These are phyloP conservation scores for Mentha longifolia DNA, from an alignment of 257 asterid genomes.

Conservation along the genomic window DNA sequence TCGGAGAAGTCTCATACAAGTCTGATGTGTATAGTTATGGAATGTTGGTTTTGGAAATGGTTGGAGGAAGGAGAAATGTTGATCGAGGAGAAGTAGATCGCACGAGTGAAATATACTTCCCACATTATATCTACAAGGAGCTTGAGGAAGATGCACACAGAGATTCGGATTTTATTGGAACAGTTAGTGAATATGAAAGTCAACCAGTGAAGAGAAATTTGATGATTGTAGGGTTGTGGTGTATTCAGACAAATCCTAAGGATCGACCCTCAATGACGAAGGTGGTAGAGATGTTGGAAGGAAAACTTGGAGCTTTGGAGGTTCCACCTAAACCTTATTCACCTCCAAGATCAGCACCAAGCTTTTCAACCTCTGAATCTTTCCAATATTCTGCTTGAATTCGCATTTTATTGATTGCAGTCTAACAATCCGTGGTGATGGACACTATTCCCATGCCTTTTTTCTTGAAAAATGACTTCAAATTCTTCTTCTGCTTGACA, in stretches of 20 bases:
- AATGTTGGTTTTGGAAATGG: conserved; percentile 44
- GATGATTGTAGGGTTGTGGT: conserved; percentile 52
- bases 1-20: conserved; percentile 47
- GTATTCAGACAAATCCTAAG: conserved; percentile 48
- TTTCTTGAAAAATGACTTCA: not conserved
- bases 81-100: conserved; percentile 9
- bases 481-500: too few relatives aligned
- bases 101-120: conserved; percentile 40
- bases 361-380: too few relatives aligned
- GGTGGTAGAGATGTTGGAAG: conserved; percentile 55
- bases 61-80: conserved; percentile 18
- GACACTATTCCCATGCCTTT: not conserved
- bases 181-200: conserved; percentile 33
- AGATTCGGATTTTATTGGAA: not conserved
- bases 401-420: too few relatives aligned
- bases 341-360: conserved; percentile 24
- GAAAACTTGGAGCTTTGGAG: conserved; percentile 25
- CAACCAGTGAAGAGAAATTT: conserved; percentile 32
- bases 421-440: not conserved
- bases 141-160: conserved; percentile 8
- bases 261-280: conserved; percentile 43
- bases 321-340: conserved; percentile 49
- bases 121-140: conserved; percentile 37
- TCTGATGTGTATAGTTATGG: conserved; percentile 54
- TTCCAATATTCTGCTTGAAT: not conserved